Base-by-base conservation (phyloP, 768 basidiomycete species). In the Pleurotus cornucopiae region DNA sequence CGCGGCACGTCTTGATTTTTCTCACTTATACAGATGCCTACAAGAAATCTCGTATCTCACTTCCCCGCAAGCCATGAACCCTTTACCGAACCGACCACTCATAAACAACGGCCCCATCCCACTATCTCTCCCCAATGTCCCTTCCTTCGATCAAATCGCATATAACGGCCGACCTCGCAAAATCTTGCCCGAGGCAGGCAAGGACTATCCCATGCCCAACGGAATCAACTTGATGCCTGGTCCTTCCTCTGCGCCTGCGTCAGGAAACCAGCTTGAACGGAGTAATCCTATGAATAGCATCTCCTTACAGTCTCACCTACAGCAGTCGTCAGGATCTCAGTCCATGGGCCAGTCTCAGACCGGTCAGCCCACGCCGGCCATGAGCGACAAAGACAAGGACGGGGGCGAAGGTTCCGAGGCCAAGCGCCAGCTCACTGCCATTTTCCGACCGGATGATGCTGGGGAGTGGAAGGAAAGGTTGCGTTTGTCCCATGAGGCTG, bases 1-100 rank as follows among this genome's bases (percentile, higher is more conserved):
- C 18, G 41, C 48, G 49, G 12, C 18, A 57, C 45, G 49, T 70
- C 7, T 58, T 46, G 43, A 43, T 60, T 56, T 40, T 38, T 49
- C 26, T 55, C 5, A 9, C 20, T 44, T 13, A 16, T 44, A 14
- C 60, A 94, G 91, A 72, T 98, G 97, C 72, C 78, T 99, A 21
- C 97, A 98, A 74, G 97, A 99, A 78, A 91, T 99, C 62, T 91
- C 92, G 11, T 99, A 99, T 71, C 77, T 99, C 54, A 99, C 97
- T 1, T 98, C 96, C 0, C 88, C 94, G 1, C 91, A 97, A 69
- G 95, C 97, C 5, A 88, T 98, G 82, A 99, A 99, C 68, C 97
- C 97, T 44, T 78, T 98, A 49, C 94, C 94, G 2, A 90, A 93
- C 58, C 84, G 92, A 63, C 89, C 91, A 2, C 76, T 93, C 56